A percentile compares a stretch with the other conserved stretches of the same genome.
Evolutionary conservation across 202 grass and related monocot genomes (phyloP).

Genomic region (Zoysia matrella): DNA sequence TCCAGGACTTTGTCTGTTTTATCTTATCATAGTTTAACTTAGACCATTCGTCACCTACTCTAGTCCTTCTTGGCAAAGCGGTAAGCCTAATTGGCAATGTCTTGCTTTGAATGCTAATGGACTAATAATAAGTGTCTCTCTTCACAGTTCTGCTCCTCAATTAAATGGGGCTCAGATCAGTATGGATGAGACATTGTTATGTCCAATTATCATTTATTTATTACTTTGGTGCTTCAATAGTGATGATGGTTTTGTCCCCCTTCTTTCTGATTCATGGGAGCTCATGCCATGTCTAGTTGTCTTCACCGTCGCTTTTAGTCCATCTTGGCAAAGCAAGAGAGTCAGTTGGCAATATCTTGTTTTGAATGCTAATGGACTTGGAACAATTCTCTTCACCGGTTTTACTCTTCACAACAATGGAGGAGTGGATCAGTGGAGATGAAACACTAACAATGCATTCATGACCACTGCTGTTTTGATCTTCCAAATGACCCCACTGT

Average conservation of each 20-base stretch:
- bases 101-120: no score
- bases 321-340: slow-evolving; percentile 50
- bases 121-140: neutral
- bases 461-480: neutral
- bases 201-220: neutral
- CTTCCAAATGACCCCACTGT: neutral
- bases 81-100: no score
- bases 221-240: neutral
- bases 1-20: no score
- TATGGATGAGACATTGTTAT: slow-evolving; percentile 34
- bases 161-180: slow-evolving; percentile 30
- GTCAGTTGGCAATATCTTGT: slow-evolving; percentile 18
- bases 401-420: slow-evolving; percentile 34
- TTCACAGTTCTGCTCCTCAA: slow-evolving; percentile 33
- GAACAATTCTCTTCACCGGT: slow-evolving; percentile 6
- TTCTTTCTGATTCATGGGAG: neutral
- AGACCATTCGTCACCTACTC: no score
- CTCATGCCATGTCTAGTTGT: neutral
- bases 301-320: neutral
- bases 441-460: neutral
- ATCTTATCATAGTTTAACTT: no score
- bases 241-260: neutral
- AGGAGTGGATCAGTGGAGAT: slow-evolving; percentile 33
- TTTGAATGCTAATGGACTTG: slow-evolving; percentile 50
- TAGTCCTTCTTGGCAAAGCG: no score